Base-by-base conservation (phyloP, 106 monocot genomes). In the Alisma plantagoaquatica region DNA sequence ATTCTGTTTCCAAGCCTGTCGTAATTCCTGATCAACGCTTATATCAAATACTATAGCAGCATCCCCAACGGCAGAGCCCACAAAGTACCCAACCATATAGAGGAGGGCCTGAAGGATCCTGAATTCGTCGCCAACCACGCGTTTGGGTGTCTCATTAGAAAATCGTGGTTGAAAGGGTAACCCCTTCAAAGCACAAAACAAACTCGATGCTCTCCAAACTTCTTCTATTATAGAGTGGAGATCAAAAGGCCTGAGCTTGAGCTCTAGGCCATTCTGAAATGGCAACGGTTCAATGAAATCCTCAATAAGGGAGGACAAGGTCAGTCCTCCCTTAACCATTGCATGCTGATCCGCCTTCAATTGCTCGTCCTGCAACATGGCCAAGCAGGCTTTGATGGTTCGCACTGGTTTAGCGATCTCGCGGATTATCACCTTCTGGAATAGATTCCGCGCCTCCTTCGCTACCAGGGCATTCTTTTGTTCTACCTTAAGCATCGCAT, bases 281-380 rank as follows among this genome's bases (percentile, higher is more conserved):
- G 1, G 15, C 1, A 43, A 38, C 9, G 41, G 0, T 3, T 58
- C 57, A 3, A 41, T n/a, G 2, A 22, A 10, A 24, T 58, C 57
- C 11, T 43, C 41, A 16, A 58, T 27, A 16, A 58, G 57, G 4
- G 57, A 58, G 57, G 42, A 38, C 21, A 58, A 17, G 2, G 27
- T 26, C 5, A 58, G 42, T 26, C 42, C 57, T 23, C 41, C 57
- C 25, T 35, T 58, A 38, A 14, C 57, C 41, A 58, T 22, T 20
- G 57, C 57, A 27, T 25, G 30, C 43, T 58, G 57, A 38, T 58
- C 57, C 9, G 57, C 20, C 22, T 58, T 58, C 42, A 58, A n/a
- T 15, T 27, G n/a, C 9, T 58, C 57, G 14, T 26, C 8, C 43
- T 58, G 57, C 41, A 58, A 31, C 2, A 43, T 16, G 17, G 57